Conservation (phyloP, 768 basidiomycete genomes). For the Suillus bovinus region DNA sequence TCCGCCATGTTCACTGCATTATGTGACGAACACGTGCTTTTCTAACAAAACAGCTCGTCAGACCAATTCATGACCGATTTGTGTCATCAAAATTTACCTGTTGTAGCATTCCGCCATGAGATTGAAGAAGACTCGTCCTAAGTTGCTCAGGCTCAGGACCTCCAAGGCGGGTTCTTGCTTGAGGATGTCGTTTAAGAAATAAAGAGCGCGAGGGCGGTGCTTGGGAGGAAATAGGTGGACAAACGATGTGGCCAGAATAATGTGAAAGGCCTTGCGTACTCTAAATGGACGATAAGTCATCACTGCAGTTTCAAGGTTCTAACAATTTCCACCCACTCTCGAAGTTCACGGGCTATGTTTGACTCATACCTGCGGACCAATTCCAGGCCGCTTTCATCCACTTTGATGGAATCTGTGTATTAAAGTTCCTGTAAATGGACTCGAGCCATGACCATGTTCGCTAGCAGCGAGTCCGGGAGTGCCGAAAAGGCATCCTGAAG, state of each 20-base stretch:
- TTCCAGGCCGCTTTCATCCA: slow-evolving; percentile 69
- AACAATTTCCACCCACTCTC: slow-evolving; percentile 42
- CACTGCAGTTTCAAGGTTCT: not conserved
- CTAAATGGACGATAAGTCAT: slow-evolving; percentile 38
- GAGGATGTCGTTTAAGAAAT: slow-evolving; percentile 74
- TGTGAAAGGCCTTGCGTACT: slow-evolving; percentile 65
- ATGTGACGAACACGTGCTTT: not conserved
- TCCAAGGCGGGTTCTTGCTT: slow-evolving; percentile 67
- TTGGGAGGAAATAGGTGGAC: slow-evolving; percentile 89
- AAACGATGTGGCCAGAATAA: slow-evolving; percentile 70
- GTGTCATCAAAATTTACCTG: slow-evolving; percentile 16
- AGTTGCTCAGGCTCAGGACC: slow-evolving; percentile 60
- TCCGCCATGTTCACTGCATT: slow-evolving; percentile 7
- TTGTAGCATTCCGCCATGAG: slow-evolving; percentile 15
- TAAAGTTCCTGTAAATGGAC: slow-evolving; percentile 71
- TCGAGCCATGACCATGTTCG: slow-evolving; percentile 62
- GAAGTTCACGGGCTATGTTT: slow-evolving; percentile 57
- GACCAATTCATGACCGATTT: not conserved
- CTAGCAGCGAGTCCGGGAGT: slow-evolving; percentile 59
- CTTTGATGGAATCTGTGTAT: slow-evolving; percentile 69
- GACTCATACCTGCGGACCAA: slow-evolving; percentile 53
- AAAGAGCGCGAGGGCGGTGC: slow-evolving; percentile 77
- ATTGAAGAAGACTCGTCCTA: no score
- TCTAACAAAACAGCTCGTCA: slow-evolving; percentile 14
- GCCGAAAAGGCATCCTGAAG: slow-evolving; percentile 54